A percentile compares a stretch with the other conserved stretches of the same genome.
Evolutionary conservation across 768 basidiomycete genomes (phyloP).

Genomic region (Coprinopsis cinerea): DNA sequence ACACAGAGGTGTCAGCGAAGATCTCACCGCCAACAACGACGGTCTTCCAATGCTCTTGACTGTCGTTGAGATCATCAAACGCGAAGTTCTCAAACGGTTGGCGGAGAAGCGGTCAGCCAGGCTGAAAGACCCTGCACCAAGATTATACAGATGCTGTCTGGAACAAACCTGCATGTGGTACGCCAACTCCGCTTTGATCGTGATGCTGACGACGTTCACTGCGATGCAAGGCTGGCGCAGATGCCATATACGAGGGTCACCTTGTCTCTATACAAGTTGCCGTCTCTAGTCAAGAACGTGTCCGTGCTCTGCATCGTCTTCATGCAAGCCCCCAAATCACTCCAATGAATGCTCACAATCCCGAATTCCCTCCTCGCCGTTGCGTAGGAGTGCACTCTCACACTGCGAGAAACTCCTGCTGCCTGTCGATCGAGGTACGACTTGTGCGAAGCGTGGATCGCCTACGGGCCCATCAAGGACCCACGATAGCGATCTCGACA

Average conservation of each 20-base stretch:
- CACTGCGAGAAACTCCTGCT: too few species aligned
- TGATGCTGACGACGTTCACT: not conserved
- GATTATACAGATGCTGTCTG: slow-evolving; percentile 42
- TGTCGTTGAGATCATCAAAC: slow-evolving; percentile 80
- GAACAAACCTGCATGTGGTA: slow-evolving; percentile 52
- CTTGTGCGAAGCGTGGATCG: too few species aligned
- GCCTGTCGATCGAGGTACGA: too few species aligned
- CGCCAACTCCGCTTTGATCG: not conserved
- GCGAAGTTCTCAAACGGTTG: slow-evolving; percentile 61
- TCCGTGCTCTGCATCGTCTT: too few species aligned
- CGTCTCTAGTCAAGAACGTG: too few species aligned
- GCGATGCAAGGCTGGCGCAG: slow-evolving; percentile 47
- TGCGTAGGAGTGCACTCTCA: too few species aligned
- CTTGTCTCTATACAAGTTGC: slow-evolving; percentile 41
- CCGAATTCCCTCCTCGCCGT: too few species aligned
- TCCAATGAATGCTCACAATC: too few species aligned
- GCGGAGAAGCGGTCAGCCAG: slow-evolving; percentile 35
- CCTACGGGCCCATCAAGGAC: too few species aligned
- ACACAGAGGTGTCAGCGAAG: slow-evolving; percentile 8
- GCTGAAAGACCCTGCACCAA: slow-evolving; percentile 54
- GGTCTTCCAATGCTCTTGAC: slow-evolving; percentile 63
- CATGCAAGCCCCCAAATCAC: too few species aligned
- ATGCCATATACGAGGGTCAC: slow-evolving; percentile 70
- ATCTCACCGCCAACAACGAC: slow-evolving; percentile 28
- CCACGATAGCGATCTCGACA: too few species aligned